Conservation (phyloP, 306 rosid genomes). For the Rosa lucieae region DNA sequence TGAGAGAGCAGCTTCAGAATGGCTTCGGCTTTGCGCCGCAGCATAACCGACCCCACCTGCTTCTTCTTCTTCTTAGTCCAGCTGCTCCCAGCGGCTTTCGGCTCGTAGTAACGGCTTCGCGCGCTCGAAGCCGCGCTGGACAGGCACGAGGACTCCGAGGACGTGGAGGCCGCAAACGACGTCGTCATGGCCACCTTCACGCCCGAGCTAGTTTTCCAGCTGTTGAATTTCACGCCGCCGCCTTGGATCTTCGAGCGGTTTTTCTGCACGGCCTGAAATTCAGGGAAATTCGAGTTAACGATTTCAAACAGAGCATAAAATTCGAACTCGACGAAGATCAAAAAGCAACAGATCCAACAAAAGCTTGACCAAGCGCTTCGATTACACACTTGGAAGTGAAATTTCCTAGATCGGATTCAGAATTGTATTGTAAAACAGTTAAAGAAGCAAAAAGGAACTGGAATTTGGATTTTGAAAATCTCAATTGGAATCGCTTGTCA, state of each 20-base stretch:
- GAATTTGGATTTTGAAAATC: neutral
- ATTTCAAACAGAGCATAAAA: neutral
- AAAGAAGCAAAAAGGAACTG: neutral
- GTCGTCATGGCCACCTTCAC: constrained; percentile 13
- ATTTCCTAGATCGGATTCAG: neutral
- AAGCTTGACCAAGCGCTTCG: neutral
- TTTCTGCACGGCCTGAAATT: constrained; percentile 60
- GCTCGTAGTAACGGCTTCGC: constrained; percentile 30
- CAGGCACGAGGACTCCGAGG: constrained; percentile 56
- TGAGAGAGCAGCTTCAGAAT: constrained; percentile 65
- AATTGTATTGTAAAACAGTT: neutral
- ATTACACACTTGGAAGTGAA: neutral
- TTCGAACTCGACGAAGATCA: neutral
- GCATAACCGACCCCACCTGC: constrained; percentile 40
- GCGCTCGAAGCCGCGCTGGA: constrained; percentile 59
- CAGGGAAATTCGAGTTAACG: neutral
- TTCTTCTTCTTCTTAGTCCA: constrained; percentile 12
- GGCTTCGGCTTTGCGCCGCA: constrained; percentile 64
- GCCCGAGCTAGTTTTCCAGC: constrained; percentile 23
- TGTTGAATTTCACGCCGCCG: constrained; percentile 29
- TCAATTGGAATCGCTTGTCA: no score
- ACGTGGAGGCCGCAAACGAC: constrained; percentile 33
- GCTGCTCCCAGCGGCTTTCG: constrained; percentile 6
- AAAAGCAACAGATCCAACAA: neutral
- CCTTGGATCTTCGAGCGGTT: constrained; percentile 62